Base-by-base conservation (phyloP, 768 basidiomycete genomes). In the Paxillus rubicundulus region DNA sequence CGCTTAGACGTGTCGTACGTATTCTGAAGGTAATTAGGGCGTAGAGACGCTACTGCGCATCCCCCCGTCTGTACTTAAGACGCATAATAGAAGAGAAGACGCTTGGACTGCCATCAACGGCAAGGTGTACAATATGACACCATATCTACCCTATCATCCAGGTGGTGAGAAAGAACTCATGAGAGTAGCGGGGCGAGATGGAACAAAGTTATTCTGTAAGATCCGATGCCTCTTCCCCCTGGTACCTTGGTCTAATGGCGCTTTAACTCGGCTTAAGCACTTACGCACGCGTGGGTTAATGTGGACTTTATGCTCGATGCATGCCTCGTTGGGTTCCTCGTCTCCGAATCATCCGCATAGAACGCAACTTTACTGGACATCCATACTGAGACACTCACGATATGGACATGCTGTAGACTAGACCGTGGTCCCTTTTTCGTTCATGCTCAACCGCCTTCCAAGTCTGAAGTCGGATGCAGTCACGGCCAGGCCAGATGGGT, bases 271-370 rank as follows among this genome's bases (percentile, higher is more conserved):
- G 43, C 40, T 33, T 32, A 57, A 98, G 96, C 88, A 42, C 71
- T 81, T 20, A 98, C 95, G 0, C 96, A 99, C 69, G 90, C 87
- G 4, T 99, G 96, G 96, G 94, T 99, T 30, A 98, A 92, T 60
- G 82, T 80, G n/a, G 96, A 99, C 46, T 87, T 87, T 61, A 97
- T 98, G 92, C 76, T 99, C 18, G 95, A 98, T 65, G 79, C 84
- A 32, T 98, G 92, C 68, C 75, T 97, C 42, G 88, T 99, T 34
- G 96, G 96, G 14, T 90, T 97, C 62, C 73, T 99, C 37, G 84
- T 94, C 12, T 69, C 86, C 1, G 90, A 92, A 60, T 80, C 83
- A 27, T 71, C 74, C 30, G 67, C 72, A 18, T 74, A 71, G 63
- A 59, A 46, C 36, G 24, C 21, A 18, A 28, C 12, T 16, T 18